A percentile compares a stretch with the other conserved stretches of the same genome.
phyloP scores from a whole-genome alignment of 2,329 filamentous ascomycete species.

The Esteya vermicola region DNA sequence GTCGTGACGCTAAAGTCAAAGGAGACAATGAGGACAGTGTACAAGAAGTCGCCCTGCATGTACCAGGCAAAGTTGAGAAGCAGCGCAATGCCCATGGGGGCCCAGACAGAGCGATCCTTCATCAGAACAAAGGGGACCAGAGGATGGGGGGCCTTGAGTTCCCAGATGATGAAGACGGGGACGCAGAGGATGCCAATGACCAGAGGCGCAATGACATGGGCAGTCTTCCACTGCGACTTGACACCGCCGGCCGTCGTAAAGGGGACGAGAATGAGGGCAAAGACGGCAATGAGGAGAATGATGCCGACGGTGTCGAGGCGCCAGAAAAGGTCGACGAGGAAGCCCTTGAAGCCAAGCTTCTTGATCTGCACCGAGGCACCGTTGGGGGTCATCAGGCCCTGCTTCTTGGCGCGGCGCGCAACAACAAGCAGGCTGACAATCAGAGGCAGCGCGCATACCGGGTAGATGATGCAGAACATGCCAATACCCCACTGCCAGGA shows the following conservation, averaged over 20 bases:
- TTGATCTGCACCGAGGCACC: not conserved
- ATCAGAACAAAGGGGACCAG: slow-evolving; percentile 47
- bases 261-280: slow-evolving; percentile 29
- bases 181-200: slow-evolving; percentile 31
- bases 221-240: slow-evolving; percentile 20
- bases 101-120: slow-evolving; percentile 51
- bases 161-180: slow-evolving; percentile 35
- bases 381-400: slow-evolving; percentile 28
- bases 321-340: slow-evolving; percentile 29
- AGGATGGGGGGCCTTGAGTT: slow-evolving; percentile 32
- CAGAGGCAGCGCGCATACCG: slow-evolving; percentile 39
- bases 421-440: slow-evolving; percentile 26
- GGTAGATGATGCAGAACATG: slow-evolving; percentile 50
- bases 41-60: slow-evolving; percentile 50
- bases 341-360: not conserved
- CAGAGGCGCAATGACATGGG: slow-evolving; percentile 27
- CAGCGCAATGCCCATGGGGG: slow-evolving; percentile 41
- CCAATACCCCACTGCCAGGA: slow-evolving; percentile 50
- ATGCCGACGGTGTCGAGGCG: slow-evolving; percentile 29
- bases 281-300: slow-evolving; percentile 29
- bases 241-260: slow-evolving; percentile 31
- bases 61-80: slow-evolving; percentile 46
- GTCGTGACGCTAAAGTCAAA: slow-evolving; percentile 42
- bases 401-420: slow-evolving; percentile 33
- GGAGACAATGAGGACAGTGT: slow-evolving; percentile 44